A percentile compares a stretch with the other conserved stretches of the same genome.
phyloP scores from a whole-genome alignment of 139 green algal species.

The Micractinium sp. region DNA sequence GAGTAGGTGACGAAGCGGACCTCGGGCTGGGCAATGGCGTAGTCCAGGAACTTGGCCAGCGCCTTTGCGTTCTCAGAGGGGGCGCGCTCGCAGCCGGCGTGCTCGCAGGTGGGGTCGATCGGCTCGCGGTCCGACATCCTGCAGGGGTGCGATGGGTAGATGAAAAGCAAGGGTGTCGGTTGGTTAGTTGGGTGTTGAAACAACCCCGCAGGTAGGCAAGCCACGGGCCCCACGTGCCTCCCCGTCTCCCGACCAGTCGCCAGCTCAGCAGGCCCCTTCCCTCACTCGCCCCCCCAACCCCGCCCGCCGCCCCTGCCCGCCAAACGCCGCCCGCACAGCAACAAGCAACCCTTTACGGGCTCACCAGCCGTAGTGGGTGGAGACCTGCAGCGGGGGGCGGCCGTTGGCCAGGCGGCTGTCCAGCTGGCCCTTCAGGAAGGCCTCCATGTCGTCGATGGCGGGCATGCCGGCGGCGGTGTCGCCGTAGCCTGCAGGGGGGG shows the following conservation, averaged over 20 bases:
- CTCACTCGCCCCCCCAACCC: not conserved
- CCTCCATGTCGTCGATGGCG: constrained; percentile 9
- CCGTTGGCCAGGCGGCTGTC: constrained; percentile 15
- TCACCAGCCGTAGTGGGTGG: constrained; percentile 26
- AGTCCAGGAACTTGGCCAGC: constrained; percentile 24
- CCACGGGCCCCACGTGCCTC: too few relatives aligned
- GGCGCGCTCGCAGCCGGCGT: constrained; percentile 8
- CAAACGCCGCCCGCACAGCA: too few relatives aligned
- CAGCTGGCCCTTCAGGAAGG: constrained; percentile 16
- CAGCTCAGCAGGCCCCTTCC: not conserved
- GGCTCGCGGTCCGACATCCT: not conserved
- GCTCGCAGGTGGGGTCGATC: constrained; percentile 17
- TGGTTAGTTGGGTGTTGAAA: not conserved
- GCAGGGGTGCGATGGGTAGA: not conserved
- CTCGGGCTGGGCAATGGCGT: constrained; percentile 18
- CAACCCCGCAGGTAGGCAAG: too few relatives aligned
- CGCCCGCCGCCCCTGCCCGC: too few relatives aligned
- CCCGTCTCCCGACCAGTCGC: not conserved
- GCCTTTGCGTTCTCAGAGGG: constrained; percentile 7
- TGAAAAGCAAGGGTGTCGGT: not conserved
- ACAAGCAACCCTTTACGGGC: not conserved
- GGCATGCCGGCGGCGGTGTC: not conserved
- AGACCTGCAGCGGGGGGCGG: constrained; percentile 3
- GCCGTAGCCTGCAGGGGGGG: constrained; percentile 25
- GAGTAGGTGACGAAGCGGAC: constrained; percentile 32